Evolutionary conservation across 495 filamentous ascomycete species (phyloP).

Genomic region (Parmelia sp.): DNA sequence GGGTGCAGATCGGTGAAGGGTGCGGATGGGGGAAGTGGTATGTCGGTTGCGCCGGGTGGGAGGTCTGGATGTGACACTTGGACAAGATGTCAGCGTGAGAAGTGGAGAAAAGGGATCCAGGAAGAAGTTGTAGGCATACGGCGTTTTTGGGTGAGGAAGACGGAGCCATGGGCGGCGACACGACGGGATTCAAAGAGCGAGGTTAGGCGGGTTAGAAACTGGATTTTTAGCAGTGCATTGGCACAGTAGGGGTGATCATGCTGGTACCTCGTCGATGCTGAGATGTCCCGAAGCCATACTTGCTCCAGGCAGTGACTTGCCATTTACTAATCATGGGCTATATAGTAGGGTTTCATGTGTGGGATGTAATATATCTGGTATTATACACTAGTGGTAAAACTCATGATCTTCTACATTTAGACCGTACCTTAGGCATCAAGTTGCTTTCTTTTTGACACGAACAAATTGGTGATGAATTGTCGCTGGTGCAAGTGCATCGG

Average conservation of each 20-base stretch:
- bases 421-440: background rate
- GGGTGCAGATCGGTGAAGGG: slow-evolving; percentile 50
- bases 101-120: background rate
- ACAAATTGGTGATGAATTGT: background rate
- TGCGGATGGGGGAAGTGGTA: slow-evolving; percentile 19
- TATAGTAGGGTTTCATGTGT: background rate
- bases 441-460: background rate
- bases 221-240: slow-evolving; percentile 8
- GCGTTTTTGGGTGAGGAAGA: slow-evolving; percentile 84
- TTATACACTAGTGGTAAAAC: slow-evolving; percentile 1
- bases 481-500: background rate
- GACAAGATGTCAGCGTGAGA: background rate
- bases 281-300: slow-evolving; percentile 22
- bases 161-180: slow-evolving; percentile 63
- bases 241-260: background rate
- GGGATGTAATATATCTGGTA: background rate
- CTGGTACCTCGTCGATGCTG: slow-evolving; percentile 24
- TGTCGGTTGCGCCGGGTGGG: slow-evolving; percentile 21
- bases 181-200: slow-evolving; percentile 65
- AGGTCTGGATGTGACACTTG: slow-evolving; percentile 27
- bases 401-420: background rate
- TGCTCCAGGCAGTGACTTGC: background rate
- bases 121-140: slow-evolving; percentile 35
- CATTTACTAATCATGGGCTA: background rate
- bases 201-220: slow-evolving; percentile 84